phyloP scores from a whole-genome alignment of 352 stramenopile genomes.

The Pythium apleroticum region DNA sequence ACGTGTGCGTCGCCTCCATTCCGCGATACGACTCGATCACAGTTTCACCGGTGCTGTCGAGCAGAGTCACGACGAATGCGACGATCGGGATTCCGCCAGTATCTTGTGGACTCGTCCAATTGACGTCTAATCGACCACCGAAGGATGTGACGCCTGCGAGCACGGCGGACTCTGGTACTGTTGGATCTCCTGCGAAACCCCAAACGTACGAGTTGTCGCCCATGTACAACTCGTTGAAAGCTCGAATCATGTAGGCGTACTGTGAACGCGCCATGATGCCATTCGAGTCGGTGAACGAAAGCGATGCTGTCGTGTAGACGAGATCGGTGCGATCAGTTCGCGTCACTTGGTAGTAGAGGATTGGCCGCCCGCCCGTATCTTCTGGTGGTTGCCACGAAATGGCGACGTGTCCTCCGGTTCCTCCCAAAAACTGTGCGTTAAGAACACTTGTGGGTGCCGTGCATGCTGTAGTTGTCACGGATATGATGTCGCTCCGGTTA shows the following conservation, averaged over 20 bases:
- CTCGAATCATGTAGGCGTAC: slow-evolving; percentile 46
- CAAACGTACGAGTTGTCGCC: slow-evolving; percentile 12
- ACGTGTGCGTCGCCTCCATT: not conserved
- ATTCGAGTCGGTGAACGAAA: slow-evolving; percentile 33
- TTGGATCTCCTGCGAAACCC: slow-evolving; percentile 14
- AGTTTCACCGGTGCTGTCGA: not conserved
- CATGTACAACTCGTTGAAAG: slow-evolving; percentile 44
- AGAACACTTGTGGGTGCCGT: slow-evolving; percentile 31
- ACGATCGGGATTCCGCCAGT: slow-evolving; percentile 41
- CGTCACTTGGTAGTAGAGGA: slow-evolving; percentile 45
- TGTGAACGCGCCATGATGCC: slow-evolving; percentile 28
- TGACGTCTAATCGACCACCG: slow-evolving; percentile 46
- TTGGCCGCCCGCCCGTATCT: slow-evolving; percentile 44
- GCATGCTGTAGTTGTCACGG: slow-evolving; percentile 17
- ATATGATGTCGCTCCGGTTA: slow-evolving; percentile 27
- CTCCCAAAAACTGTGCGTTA: slow-evolving; percentile 12
- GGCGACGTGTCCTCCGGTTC: slow-evolving; percentile 32
- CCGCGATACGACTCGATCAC: slow-evolving; percentile 6
- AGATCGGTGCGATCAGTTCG: slow-evolving; percentile 24
- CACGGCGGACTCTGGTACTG: slow-evolving; percentile 27
- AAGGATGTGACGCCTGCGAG: slow-evolving; percentile 29
- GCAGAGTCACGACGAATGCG: slow-evolving; percentile 30
- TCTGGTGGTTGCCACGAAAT: slow-evolving; percentile 43
- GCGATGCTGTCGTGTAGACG: slow-evolving; percentile 3
- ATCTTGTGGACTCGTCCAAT: slow-evolving; percentile 38